Evolutionary conservation across 495 filamentous ascomycete genomes (phyloP).

Genomic region (Tuber umbilicatum): DNA sequence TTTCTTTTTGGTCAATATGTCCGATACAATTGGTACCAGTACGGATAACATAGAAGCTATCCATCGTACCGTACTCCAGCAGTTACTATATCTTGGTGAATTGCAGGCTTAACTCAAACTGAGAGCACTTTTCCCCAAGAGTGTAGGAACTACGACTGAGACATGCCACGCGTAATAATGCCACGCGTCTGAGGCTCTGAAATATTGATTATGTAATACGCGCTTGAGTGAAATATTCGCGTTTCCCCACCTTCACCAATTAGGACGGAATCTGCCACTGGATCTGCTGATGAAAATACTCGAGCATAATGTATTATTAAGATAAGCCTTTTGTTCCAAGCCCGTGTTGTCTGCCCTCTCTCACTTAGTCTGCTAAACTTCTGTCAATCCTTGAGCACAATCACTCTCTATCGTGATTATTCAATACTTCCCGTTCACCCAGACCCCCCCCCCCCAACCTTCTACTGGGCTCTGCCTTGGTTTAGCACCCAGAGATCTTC

Average conservation of each 20-base stretch:
- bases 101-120: neutral
- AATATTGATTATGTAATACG: conserved; percentile 31
- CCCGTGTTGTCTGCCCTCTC: neutral
- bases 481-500: neutral
- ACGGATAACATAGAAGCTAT: neutral
- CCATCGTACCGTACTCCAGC: neutral
- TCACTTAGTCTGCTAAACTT: neutral
- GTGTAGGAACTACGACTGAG: neutral
- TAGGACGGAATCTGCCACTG: conserved; percentile 7
- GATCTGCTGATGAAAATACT: neutral
- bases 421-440: neutral
- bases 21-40: neutral
- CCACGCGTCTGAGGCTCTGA: conserved; percentile 35
- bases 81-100: neutral
- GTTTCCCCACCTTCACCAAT: conserved; percentile 38
- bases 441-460: neutral
- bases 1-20: neutral
- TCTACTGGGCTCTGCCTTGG: neutral
- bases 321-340: neutral
- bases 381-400: neutral
- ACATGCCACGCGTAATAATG: neutral
- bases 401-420: conserved; percentile 9
- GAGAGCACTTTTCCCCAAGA: neutral
- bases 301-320: neutral
- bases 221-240: conserved; percentile 29